A percentile compares a stretch with the other conserved stretches of the same genome.
phyloP scores from a whole-genome alignment of 495 filamentous ascomycete species.

The Annulohypoxylon maeteangense region DNA sequence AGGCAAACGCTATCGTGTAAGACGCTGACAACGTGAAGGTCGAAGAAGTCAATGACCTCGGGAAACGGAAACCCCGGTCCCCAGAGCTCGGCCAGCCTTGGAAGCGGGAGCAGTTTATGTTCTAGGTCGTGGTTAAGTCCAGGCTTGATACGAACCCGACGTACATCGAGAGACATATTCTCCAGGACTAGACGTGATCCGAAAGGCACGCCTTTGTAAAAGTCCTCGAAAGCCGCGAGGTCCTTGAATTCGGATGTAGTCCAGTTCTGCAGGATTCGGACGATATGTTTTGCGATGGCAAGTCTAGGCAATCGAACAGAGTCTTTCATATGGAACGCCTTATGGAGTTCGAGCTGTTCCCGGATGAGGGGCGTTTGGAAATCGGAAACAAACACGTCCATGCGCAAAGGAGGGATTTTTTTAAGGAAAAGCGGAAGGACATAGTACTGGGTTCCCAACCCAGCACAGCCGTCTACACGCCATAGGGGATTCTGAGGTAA shows the following conservation, averaged over 20 bases:
- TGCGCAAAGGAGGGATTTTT: constrained; percentile 55
- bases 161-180: constrained; percentile 52
- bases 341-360: constrained; percentile 54
- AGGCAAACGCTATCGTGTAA: constrained; percentile 60
- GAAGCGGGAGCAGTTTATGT: constrained; percentile 49
- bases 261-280: constrained; percentile 58
- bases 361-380: constrained; percentile 51
- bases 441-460: constrained; percentile 61
- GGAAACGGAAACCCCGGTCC: constrained; percentile 47
- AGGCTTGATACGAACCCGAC: constrained; percentile 51
- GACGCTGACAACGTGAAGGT: constrained; percentile 53
- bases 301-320: constrained; percentile 51
- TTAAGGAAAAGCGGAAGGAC: constrained; percentile 55
- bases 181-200: constrained; percentile 60
- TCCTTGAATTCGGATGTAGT: constrained; percentile 40
- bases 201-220: constrained; percentile 54
- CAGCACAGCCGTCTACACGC: constrained; percentile 62
- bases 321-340: constrained; percentile 62
- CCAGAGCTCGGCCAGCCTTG: constrained; percentile 45
- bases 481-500: constrained; percentile 53
- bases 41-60: constrained; percentile 51
- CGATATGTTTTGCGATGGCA: constrained; percentile 55
- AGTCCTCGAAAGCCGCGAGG: constrained; percentile 43
- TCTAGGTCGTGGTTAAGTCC: constrained; percentile 57
- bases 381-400: constrained; percentile 62